Evolutionary conservation across 2,329 filamentous ascomycete genomes (phyloP).

Genomic region (Colletotrichum magnum): DNA sequence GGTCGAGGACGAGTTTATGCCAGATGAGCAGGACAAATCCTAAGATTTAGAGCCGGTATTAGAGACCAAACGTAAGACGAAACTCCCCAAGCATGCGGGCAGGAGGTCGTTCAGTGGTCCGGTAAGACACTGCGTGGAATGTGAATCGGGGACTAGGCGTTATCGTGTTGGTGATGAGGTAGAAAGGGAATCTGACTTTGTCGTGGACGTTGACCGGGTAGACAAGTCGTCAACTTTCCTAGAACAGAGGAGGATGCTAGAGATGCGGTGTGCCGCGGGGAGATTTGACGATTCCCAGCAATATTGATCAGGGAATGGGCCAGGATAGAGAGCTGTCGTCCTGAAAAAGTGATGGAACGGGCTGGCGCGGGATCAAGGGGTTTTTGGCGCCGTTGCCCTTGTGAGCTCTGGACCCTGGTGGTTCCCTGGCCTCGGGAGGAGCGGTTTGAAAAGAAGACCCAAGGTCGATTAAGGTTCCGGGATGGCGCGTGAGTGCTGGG

Average conservation of each 20-base stretch:
- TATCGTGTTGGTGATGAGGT: constrained; percentile 13
- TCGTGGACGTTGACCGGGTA: constrained; percentile 3
- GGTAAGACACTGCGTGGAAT: constrained; percentile 25
- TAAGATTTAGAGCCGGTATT: constrained; percentile 21
- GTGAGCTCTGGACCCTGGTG: constrained; percentile 22
- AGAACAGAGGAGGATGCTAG: background rate
- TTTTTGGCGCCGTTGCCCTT: constrained; percentile 28
- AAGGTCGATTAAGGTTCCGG: constrained; percentile 38
- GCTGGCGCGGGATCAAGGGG: constrained; percentile 36
- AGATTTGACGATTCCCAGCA: constrained; percentile 12
- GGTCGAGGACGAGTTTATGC: constrained; percentile 15
- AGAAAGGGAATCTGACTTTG: constrained; percentile 3
- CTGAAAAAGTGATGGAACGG: constrained; percentile 28
- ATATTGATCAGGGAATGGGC: constrained; percentile 13
- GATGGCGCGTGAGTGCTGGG: constrained; percentile 36
- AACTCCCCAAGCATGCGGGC: constrained; percentile 24
- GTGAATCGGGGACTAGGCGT: constrained; percentile 1
- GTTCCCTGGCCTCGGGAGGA: constrained; percentile 35
- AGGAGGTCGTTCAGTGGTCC: constrained; percentile 3
- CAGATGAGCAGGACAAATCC: constrained; percentile 23
- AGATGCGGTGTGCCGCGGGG: background rate
- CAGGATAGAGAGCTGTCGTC: constrained; percentile 15
- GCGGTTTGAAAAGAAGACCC: constrained; percentile 30
- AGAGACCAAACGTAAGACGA: constrained; percentile 19
- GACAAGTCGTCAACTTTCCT: background rate